These are phyloP conservation scores for Suillus cothurnatus DNA, from an alignment of 768 basidiomycete genomes.

Conservation along the genomic window DNA sequence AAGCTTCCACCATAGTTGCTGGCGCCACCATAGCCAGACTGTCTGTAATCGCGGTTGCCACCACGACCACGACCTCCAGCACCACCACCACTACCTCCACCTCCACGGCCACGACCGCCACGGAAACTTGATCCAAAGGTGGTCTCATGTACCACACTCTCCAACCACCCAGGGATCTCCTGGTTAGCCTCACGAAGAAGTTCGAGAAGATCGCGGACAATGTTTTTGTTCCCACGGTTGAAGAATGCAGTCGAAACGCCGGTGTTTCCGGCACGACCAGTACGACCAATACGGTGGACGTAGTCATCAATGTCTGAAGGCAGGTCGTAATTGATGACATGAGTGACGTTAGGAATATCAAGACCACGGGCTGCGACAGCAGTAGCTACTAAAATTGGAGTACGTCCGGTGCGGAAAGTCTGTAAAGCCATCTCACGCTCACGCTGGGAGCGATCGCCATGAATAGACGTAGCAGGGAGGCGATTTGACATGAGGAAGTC, in stretches of 20 bases:
- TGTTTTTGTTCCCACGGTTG: slow-evolving; percentile 90
- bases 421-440: slow-evolving; percentile 96
- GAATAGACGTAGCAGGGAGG: slow-evolving; percentile 93
- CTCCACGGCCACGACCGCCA: slow-evolving; percentile 60
- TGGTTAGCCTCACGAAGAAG: slow-evolving; percentile 96
- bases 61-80: slow-evolving; percentile 42
- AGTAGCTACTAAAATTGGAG: slow-evolving; percentile 96
- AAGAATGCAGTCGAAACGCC: slow-evolving; percentile 96
- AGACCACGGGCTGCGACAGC: slow-evolving; percentile 99
- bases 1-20: slow-evolving; percentile 36
- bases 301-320: slow-evolving; percentile 99
- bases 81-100: slow-evolving; percentile 51
- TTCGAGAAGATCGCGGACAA: slow-evolving; percentile 90
- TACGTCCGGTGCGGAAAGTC: slow-evolving; percentile 93
- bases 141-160: slow-evolving; percentile 80
- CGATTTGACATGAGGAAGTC: slow-evolving; percentile 87
- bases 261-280: slow-evolving; percentile 97
- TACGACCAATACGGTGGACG: slow-evolving; percentile 97
- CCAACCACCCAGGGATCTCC: slow-evolving; percentile 90
- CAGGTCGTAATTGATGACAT: slow-evolving; percentile 97
- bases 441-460: slow-evolving; percentile 96
- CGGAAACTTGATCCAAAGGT: slow-evolving; percentile 63
- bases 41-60: slow-evolving; percentile 37
- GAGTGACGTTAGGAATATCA: slow-evolving; percentile 98
- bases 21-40: slow-evolving; percentile 35